Evolutionary conservation across 192 early-diverging fungal species (phyloP).

Genomic region (Phycomyces nitens): DNA sequence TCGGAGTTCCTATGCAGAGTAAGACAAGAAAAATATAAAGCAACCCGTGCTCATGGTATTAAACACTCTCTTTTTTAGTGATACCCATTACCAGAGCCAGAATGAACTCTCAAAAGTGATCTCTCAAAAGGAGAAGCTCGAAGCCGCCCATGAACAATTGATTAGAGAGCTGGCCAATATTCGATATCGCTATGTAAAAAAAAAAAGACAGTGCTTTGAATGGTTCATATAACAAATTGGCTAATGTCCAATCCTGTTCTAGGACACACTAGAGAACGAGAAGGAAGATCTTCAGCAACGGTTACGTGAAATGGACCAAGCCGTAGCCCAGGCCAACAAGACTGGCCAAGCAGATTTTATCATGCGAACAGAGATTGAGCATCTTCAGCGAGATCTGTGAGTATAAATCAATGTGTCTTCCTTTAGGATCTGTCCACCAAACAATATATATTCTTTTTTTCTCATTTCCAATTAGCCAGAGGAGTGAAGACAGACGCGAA

Average conservation of each 20-base stretch:
- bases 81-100: slow-evolving; percentile 24
- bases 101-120: slow-evolving; percentile 47
- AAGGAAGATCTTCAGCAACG: slow-evolving; percentile 68
- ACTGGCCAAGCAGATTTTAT: slow-evolving; percentile 82
- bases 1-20: slow-evolving; percentile 18
- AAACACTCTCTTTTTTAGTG: too few relatives aligned
- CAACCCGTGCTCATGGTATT: background rate
- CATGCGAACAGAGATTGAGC: slow-evolving; percentile 81
- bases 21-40: slow-evolving; percentile 1
- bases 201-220: too few relatives aligned
- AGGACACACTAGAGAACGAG: slow-evolving; percentile 74
- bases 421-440: background rate
- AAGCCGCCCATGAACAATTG: slow-evolving; percentile 46
- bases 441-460: too few relatives aligned
- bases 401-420: slow-evolving; percentile 22
- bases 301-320: slow-evolving; percentile 76
- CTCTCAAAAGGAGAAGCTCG: slow-evolving; percentile 59
- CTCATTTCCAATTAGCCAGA: slow-evolving; percentile 45
- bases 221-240: too few relatives aligned
- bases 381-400: slow-evolving; percentile 79
- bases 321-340: slow-evolving; percentile 65
- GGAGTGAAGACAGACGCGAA: slow-evolving; percentile 71
- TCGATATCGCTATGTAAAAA: slow-evolving; percentile 35
- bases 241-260: background rate
- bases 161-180: slow-evolving; percentile 50